Evolutionary conservation across 2,329 filamentous ascomycete species (phyloP), one percentile per base, ranked within the genome.

Genomic region (Grosmannia penicillata): DNA sequence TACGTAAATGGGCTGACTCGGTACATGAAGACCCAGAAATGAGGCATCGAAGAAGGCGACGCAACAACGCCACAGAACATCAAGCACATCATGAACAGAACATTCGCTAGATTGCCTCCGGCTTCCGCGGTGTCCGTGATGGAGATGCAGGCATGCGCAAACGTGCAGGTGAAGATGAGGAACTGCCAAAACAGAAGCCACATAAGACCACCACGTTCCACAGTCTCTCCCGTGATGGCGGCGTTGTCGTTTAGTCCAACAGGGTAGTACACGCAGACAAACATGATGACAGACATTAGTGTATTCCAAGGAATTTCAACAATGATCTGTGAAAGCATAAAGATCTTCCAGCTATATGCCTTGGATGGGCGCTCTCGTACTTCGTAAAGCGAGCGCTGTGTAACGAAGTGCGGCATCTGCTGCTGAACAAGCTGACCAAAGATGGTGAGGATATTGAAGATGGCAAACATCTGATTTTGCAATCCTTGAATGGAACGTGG

Each of bases 221-320:
- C 54, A 1, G 78, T 69, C 43, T 73, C 61, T 41, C 68, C 68
- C 5, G 73, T 72, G 2, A 64, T 63, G 14, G 66, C 59, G 3
- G 82, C 80, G 50, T 87, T 87, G 43, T 62, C 58, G 55, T 83
- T 75, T 7, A 89, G 68, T 2, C 82, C 82, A 38, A 91, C 72
- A 2, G 84, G 83, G 53, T 86, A 93, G 63, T 93, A 93, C 72
- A 81, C 87, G 54, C 75, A 63, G 42, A 76, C 63, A 46, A 68
- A 63, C 46, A 77, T 71, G 4, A 84, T 59, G 27, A 82, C 66
- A 69, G 45, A 83, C 72, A 0, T 82, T 58, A 0, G 62, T 78
- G 45, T 91, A 53, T 91, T 84, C 76, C 82, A 94, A 0, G 84
- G 82, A 2, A 94, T 61, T 54, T 94, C 86, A 42, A 87, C 82